Base-by-base conservation (phyloP, 345 rosid genomes). In the Ceriops tagal region DNA sequence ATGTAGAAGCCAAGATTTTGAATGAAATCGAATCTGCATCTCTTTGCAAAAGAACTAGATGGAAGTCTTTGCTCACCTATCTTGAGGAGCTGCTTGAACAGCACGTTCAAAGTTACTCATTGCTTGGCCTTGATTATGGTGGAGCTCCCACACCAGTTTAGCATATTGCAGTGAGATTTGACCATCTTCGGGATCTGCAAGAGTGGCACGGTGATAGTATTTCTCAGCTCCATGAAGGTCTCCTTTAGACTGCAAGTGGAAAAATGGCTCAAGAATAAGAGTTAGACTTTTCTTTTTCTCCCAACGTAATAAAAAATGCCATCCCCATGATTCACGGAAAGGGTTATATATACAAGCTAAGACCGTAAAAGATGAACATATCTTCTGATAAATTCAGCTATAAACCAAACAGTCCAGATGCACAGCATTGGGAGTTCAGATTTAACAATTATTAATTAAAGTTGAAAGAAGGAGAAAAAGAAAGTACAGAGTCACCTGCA, bases 151-250 rank as follows among this genome's bases (percentile, higher is more conserved):
- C 2, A 80, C 80, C 64, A 89, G 65, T 78, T 84, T 85, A 71
- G 92, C 98, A 75, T 86, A 85, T 74, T 79, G 78, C 16, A 83
- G 57, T 57, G 87, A 80, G 27, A 80, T 83, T 49, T 82, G 78
- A 61, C 88, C 83, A 55, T 89, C 84, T 65, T 76, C 80, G 63
- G 96, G 96, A 71, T 87, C 87, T 58, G 86, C 96, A 51, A 87
- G 58, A 11, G 81, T 79, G 53, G 91, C 90, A 18, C 87, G 85
- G 15, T 64, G 84, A 81, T 79, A 90, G 75, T 82, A 86, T 61
- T 87, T 87, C 81, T 86, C 88, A 22, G 97, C 96, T 64, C 86
- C 93, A 74, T 49, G 78, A 51, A 89, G 71, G 73, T 89, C 88
- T 75, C 93, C 98, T 76, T 89, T 89, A 2, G 77, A 73, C 98